Evolutionary conservation across 192 early-diverging fungal genomes (phyloP).

Genomic region (Backusella circina): DNA sequence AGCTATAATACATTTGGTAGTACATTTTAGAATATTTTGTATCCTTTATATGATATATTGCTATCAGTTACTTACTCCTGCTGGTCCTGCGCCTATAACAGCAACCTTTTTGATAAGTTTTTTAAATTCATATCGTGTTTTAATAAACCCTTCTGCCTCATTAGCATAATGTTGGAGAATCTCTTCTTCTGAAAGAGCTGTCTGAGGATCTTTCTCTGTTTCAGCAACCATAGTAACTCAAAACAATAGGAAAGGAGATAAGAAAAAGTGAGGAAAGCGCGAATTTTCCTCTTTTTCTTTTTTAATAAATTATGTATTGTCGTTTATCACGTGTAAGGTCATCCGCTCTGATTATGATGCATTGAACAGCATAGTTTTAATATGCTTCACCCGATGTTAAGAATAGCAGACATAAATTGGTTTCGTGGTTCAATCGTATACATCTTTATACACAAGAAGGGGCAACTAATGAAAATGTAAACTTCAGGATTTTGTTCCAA

Average conservation of each 20-base stretch:
- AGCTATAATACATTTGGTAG: background rate
- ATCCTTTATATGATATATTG: background rate
- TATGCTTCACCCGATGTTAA: background rate
- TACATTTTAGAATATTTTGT: background rate
- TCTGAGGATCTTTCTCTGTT: background rate
- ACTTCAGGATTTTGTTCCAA: too few relatives aligned
- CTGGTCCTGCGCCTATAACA: conserved; percentile 28
- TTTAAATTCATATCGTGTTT: background rate
- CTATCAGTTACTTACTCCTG: conserved; percentile 18
- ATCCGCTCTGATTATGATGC: background rate
- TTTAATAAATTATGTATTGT: background rate
- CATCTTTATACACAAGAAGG: too few relatives aligned
- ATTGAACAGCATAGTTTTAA: background rate
- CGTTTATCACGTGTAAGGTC: background rate
- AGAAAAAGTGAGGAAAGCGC: background rate
- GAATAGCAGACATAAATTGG: too few relatives aligned
- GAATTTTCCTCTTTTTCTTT: background rate
- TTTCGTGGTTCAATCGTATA: too few relatives aligned
- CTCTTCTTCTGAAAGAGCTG: background rate
- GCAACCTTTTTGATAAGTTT: conserved; percentile 19
- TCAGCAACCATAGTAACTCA: background rate
- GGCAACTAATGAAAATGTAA: too few relatives aligned
- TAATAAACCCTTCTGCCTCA: background rate
- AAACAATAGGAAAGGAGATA: background rate
- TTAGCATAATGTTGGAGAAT: background rate